phyloP scores from a whole-genome alignment of 2,329 filamentous ascomycete genomes.

The Leptodontidium sp. region DNA sequence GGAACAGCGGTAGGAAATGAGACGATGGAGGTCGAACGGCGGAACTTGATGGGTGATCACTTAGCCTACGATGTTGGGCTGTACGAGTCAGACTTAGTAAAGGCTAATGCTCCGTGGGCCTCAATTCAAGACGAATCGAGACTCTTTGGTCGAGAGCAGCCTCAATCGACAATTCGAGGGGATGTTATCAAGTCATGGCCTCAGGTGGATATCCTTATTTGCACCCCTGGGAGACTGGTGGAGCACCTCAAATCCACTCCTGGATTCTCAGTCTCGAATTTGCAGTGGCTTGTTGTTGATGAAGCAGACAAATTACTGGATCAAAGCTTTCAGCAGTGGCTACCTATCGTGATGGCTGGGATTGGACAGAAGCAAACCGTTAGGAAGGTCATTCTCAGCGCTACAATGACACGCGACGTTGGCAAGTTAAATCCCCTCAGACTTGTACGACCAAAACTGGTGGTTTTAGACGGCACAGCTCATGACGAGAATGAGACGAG shows the following conservation, averaged over 20 bases:
- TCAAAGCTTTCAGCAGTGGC: slow-evolving; percentile 93
- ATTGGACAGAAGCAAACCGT: slow-evolving; percentile 56
- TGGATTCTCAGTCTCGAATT: slow-evolving; percentile 79
- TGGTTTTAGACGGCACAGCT: slow-evolving; percentile 70
- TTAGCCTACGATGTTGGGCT: slow-evolving; percentile 72
- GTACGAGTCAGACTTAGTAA: slow-evolving; percentile 56
- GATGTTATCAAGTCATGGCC: slow-evolving; percentile 73
- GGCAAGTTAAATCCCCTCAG: slow-evolving; percentile 79
- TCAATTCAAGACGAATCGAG: slow-evolving; percentile 30
- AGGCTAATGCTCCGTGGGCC: slow-evolving; percentile 54
- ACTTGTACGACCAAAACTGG: slow-evolving; percentile 75
- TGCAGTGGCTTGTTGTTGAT: slow-evolving; percentile 91
- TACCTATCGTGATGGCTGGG: slow-evolving; percentile 73
- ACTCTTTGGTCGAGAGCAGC: slow-evolving; percentile 47
- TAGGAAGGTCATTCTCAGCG: slow-evolving; percentile 86
- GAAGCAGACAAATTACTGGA: slow-evolving; percentile 92
- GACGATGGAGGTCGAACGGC: slow-evolving; percentile 72
- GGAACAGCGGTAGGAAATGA: slow-evolving; percentile 86
- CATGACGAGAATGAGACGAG: slow-evolving; percentile 40
- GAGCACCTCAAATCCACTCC: slow-evolving; percentile 87
- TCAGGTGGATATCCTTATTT: slow-evolving; percentile 87
- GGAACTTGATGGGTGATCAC: slow-evolving; percentile 67
- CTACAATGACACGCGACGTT: slow-evolving; percentile 89
- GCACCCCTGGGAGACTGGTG: slow-evolving; percentile 89
- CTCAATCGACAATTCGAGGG: slow-evolving; percentile 56